phyloP scores from a whole-genome alignment of 371 early-diverging fungal genomes.

The Phascolomyces articulosus region DNA sequence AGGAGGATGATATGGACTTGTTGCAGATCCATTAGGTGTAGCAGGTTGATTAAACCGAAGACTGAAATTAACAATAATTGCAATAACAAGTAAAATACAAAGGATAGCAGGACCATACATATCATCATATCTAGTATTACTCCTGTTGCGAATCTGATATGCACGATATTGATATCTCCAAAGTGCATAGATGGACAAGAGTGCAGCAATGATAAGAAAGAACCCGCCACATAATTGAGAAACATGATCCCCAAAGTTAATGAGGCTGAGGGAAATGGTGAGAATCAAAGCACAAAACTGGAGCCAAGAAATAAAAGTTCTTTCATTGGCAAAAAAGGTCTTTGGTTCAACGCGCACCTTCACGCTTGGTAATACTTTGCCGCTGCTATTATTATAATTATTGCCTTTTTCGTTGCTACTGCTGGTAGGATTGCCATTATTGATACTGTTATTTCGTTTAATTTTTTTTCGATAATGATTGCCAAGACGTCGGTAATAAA shows the following conservation, averaged over 20 bases:
- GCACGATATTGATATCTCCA: slow-evolving; percentile 91
- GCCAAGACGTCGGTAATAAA: background rate
- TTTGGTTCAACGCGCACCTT: slow-evolving; percentile 94
- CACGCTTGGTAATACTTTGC: slow-evolving; percentile 31
- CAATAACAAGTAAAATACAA: slow-evolving; percentile 74
- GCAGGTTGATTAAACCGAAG: slow-evolving; percentile 1
- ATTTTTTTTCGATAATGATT: background rate
- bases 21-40: background rate
- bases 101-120: slow-evolving; percentile 73
- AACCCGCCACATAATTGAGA: slow-evolving; percentile 69
- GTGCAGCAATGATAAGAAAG: slow-evolving; percentile 75
- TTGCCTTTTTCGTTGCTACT: background rate
- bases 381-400: too few relatives aligned
- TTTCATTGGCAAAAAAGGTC: slow-evolving; percentile 98
- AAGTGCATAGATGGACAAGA: slow-evolving; percentile 62
- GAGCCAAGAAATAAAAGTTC: slow-evolving; percentile 95
- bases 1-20: background rate
- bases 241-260: slow-evolving; percentile 80
- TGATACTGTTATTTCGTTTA: too few relatives aligned
- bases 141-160: slow-evolving; percentile 56
- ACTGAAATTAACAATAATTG: slow-evolving; percentile 74
- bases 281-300: slow-evolving; percentile 74
- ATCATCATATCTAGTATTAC: slow-evolving; percentile 58
- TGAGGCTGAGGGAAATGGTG: slow-evolving; percentile 71
- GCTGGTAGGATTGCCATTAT: too few relatives aligned